Percentiles rank a stretch among this genome's conserved stretches.
These are phyloP conservation scores for Abrus pulchellus DNA, from an alignment of 306 rosid species.

Conservation along the genomic window DNA sequence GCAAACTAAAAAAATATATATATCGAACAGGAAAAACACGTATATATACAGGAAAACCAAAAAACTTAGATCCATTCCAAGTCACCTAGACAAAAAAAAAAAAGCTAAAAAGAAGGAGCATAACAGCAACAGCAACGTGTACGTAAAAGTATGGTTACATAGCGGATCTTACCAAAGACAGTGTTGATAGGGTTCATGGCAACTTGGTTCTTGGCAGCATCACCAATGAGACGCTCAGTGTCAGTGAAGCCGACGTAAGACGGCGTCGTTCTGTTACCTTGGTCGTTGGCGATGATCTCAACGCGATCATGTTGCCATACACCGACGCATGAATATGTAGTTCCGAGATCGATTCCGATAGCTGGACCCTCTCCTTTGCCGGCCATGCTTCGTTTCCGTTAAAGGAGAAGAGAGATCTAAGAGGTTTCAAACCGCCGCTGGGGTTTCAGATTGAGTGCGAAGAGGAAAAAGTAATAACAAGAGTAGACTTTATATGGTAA, in stretches of 20 bases:
- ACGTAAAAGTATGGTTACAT: no score
- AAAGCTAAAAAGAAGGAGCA: no score
- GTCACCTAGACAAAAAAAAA: background rate
- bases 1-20: background rate
- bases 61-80: background rate
- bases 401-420: background rate
- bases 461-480: background rate
- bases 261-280: slow-evolving; percentile 78
- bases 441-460: background rate
- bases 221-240: slow-evolving; percentile 40
- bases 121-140: no score
- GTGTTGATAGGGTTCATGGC: slow-evolving; percentile 29
- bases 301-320: slow-evolving; percentile 79
- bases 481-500: background rate
- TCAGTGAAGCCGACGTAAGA: slow-evolving; percentile 72
- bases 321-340: slow-evolving; percentile 77
- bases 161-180: slow-evolving; percentile 5
- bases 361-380: slow-evolving; percentile 81
- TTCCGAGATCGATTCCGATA: slow-evolving; percentile 78
- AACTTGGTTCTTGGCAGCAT: slow-evolving; percentile 26
- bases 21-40: no score
- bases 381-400: slow-evolving; percentile 50
- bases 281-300: slow-evolving; percentile 78
- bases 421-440: slow-evolving; percentile 28
- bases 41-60: background rate